Percentiles rank a stretch among this genome's conserved stretches.
Evolutionary conservation across 345 rosid species (phyloP).

Genomic region (Populus euphratica): DNA sequence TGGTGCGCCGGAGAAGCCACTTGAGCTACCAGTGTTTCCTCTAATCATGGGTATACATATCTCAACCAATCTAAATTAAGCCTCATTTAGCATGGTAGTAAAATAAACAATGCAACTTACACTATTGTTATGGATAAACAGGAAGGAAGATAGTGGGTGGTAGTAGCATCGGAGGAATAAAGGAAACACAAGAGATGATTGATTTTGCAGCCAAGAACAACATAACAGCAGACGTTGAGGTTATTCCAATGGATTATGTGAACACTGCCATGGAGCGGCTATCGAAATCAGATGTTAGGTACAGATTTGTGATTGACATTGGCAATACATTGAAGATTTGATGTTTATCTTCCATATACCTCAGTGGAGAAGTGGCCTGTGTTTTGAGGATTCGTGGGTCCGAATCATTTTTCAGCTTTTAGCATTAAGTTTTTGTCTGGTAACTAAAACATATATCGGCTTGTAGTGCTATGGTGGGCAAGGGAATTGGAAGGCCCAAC

Average conservation of each 20-base stretch:
- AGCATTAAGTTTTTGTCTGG: too few species aligned
- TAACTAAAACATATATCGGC: too few species aligned
- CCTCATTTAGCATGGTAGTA: too few species aligned
- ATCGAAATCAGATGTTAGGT: background rate
- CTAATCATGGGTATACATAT: background rate
- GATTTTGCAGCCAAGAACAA: conserved; percentile 8
- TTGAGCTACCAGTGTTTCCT: conserved; percentile 3
- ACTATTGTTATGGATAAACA: background rate
- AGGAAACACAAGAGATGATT: conserved; percentile 17
- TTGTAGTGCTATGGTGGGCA: too few species aligned
- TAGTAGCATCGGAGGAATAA: conserved; percentile 8
- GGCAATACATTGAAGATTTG: background rate
- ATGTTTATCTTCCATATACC: background rate
- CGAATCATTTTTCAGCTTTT: background rate
- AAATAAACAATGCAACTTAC: background rate
- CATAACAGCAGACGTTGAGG: conserved; percentile 8
- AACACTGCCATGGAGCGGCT: conserved; percentile 20
- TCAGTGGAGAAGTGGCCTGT: background rate
- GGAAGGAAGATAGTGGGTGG: conserved; percentile 13
- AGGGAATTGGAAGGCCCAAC: too few species aligned
- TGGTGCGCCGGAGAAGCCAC: background rate
- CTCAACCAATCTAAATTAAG: too few species aligned
- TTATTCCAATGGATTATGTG: conserved; percentile 9
- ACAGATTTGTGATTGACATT: background rate
- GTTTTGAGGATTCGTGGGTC: background rate